Base-by-base conservation (phyloP, 306 rosid species). In the Glycine soja region DNA sequence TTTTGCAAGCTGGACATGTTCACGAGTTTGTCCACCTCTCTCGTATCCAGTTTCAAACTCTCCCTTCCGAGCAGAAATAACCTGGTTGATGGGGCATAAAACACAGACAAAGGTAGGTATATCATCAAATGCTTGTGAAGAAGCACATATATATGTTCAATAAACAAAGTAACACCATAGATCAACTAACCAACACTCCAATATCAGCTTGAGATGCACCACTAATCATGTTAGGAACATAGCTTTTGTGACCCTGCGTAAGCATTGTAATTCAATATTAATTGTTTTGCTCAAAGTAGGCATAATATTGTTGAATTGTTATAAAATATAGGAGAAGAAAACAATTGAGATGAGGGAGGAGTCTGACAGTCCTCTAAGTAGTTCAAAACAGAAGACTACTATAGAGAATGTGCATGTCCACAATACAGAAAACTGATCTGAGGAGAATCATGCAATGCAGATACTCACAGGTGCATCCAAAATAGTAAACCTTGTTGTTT, bases 11-110 rank as follows among this genome's bases (percentile, higher is more conserved):
- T 91, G 97, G 80, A 96, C 99, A 53, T 96, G 99, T 66, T 96
- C 99, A 81, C 99, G 98, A 62, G 99, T 96, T 85, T 96, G 99
- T 36, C 99, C 99, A 85, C 99, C 99, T 80, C 90, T 92, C 93
- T 96, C 99, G 74, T 90, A 96, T 69, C 99, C 99, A 63, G 99
- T 96, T 86, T 96, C 99, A 80, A 96, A 96, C 84, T 96, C 99
- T 58, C 99, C 99, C 86, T 93, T 96, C 59, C 99, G 86, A 32
- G 99, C 99, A 88, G 99, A 96, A 75, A 96, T 93, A 64, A 96
- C 98, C 99, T 96, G 65, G 11, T 15, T 47, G 83, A 19, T 14
- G 76, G 32, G 74, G 24, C 51, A 70, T 10, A 78, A 53, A 47
- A 18, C 57, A 38, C 7, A 66, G 43, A 24, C 30, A 24, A 24